phyloP scores from a whole-genome alignment of 768 basidiomycete species.

The Rhizopogon roseolus region DNA sequence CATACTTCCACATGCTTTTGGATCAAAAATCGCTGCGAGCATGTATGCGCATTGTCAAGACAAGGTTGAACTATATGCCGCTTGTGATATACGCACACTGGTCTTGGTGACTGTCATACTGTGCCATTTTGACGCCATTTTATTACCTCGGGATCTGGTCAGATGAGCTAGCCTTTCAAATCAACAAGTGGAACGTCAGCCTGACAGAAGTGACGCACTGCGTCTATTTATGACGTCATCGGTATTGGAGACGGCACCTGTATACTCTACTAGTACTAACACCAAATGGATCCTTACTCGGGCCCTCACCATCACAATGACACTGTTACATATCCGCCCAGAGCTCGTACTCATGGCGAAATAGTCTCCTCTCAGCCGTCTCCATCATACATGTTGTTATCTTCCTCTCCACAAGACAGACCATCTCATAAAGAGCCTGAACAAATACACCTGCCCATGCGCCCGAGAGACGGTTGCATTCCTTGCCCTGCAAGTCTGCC shows the following conservation, averaged over 20 bases:
- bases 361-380: slow-evolving; percentile 15
- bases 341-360: slow-evolving; percentile 1
- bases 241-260: background rate
- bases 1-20: too few species aligned
- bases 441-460: slow-evolving; percentile 8
- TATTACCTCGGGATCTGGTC: too few species aligned
- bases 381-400: slow-evolving; percentile 9
- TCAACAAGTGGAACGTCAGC: too few species aligned
- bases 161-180: too few species aligned
- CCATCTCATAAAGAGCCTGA: background rate
- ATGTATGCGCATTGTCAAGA: too few species aligned
- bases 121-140: too few species aligned
- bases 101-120: too few species aligned
- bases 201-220: too few species aligned
- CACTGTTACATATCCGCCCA: slow-evolving; percentile 5
- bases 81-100: too few species aligned
- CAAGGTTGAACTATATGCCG: too few species aligned
- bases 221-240: background rate
- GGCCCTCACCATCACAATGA: background rate
- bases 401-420: background rate
- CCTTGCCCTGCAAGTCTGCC: slow-evolving; percentile 24
- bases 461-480: slow-evolving; percentile 27
- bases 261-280: background rate
- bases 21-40: too few species aligned
- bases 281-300: background rate